A percentile compares a stretch with the other conserved stretches of the same genome.
These are phyloP conservation scores for bread wheat (Triticum aestivum) DNA, from an alignment of 176 grass and related monocot species.

Conservation along the genomic window IWGSC_CS_RefSeq_v2.1 NC_057799.1:423111088-423111587, in stretches of 20 bases:
- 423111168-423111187: background rate
- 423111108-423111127: constrained; percentile 65
- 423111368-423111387: background rate
- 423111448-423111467: background rate
- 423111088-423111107: constrained; percentile 83
- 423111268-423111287: constrained; percentile 23
- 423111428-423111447: background rate
- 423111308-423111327: constrained; percentile 16
- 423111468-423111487: background rate
- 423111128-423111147: constrained; percentile 42
- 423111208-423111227: constrained; percentile 28
- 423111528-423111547: background rate
- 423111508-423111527: background rate
- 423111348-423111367: background rate
- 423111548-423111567: background rate
- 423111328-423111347: background rate
- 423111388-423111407: constrained; percentile 9
- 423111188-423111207: constrained; percentile 7
- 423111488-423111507: background rate
- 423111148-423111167: constrained; percentile 27
- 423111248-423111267: background rate
- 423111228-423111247: constrained; percentile 40
- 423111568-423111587: background rate
- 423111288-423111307: constrained; percentile 12
- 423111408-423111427: constrained; percentile 7